Evolutionary conservation across 305 asterid genomes (phyloP), one percentile per base, ranked within the genome.

Genomic region (Withania somnifera): DNA sequence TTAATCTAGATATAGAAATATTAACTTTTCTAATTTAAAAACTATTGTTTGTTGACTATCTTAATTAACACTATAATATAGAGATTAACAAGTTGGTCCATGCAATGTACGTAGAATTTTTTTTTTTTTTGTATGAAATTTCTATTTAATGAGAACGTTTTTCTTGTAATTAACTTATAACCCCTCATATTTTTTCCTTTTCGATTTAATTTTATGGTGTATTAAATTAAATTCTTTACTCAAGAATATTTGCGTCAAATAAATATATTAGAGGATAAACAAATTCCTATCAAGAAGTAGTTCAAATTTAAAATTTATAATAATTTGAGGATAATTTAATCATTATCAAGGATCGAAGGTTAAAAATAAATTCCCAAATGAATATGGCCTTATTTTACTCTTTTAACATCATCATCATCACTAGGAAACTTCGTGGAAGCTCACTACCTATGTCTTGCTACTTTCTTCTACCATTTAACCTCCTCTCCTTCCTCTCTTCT

Each of bases 391-490:
- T 22, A 38, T 45, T 50, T 66, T 57, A 28, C 68, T 38, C 10
- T 80, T n/a, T n/a, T n/a, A n/a, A n/a, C n/a, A n/a, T n/a, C 15
- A 66, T 66, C 50, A 34, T 15, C 5, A 50, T 14, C 13, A 78
- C 88, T 73, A 87, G 7, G 94, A 91, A 91, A 78, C 64, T 91
- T 91, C 94, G 22, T 10, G 86, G 92, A 91, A 91, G 87, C 88
- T 91, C 84, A 85, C 89, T 64, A n/a, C n/a, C n/a, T n/a, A 86
- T 87, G 89, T 79, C 80, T 54, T 47, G 56, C 81, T 82, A 61
- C 34, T 14, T 71, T 26, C 82, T 7, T 57, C 90, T 73, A 75
- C 82, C 91, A 87, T 91, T 88, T 87, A 89, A 89, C 80, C 56
- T 5, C 42, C 89, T 34, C n/a, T 61, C 28, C 50, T 42, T 73